Evolutionary conservation across 1,139 yeast species (phyloP), one percentile per base, ranked within the genome.

Genomic region (Taphrina wiesneri): DNA sequence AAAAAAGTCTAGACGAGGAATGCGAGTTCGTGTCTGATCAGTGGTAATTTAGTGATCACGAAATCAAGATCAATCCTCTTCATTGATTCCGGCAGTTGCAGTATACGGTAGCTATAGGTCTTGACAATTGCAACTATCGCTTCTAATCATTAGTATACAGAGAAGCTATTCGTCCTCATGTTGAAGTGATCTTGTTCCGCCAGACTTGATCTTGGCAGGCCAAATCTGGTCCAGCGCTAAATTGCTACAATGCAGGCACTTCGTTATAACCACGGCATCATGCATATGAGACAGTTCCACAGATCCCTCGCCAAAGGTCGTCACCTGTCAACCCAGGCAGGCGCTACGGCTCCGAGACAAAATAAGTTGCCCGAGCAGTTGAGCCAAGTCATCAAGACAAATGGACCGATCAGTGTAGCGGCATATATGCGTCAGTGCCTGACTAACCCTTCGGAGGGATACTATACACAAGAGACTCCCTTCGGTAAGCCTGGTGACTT

Each of bases 361-460:
- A 53, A 62, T 19, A 45, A 43, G 15, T 34, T 62, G 30, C 45
- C 60, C 17, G 34, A 43, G 28, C 60, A 53, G 28, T 36, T 63
- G 52, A 52, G 51, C 17, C 56, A 63, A 26, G 63, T 53, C 25
- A 47, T 66, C 64, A 81, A 84, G 72, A 81, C 90, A 1, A 85
- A 88, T 0, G 96, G 96, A 0, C 96, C 96, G 0, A 78, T 90
- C 3, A 79, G 93, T 0, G 76, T 90, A 5, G 85, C 92, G 1
- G 82, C 88, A 2, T 90, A 83, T 73, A 90, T 90, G 93, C 80
- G 89, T 67, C 93, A 88, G 75, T 89, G 96, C 73, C 79, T 90
- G 67, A 85, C 92, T 0, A 89, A 88, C 73, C 96, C 96, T 0
- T 79, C 83, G 5, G 84, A 82, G 69, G 96, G 96, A 0, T 90